phyloP scores from a whole-genome alignment of 2,329 filamentous ascomycete species.

The Passalora sequoiae region DNA sequence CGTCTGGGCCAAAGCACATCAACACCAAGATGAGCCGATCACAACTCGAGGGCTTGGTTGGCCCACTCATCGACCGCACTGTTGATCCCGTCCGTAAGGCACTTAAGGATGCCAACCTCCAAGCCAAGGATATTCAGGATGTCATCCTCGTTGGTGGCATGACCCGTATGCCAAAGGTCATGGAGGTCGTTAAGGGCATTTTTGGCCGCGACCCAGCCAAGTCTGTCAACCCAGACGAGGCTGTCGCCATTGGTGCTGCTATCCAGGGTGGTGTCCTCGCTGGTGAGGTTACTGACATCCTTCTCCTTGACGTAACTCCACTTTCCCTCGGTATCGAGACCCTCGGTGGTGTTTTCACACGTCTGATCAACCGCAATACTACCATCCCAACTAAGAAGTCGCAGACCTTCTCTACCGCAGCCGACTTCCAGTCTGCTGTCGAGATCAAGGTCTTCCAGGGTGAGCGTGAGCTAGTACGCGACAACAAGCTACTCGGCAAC shows the following conservation, averaged over 20 bases:
- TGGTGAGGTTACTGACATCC: constrained; percentile 92
- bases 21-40: constrained; percentile 89
- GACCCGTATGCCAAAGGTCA: constrained; percentile 99
- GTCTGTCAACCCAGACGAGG: constrained; percentile 97
- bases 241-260: constrained; percentile 93
- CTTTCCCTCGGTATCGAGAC: constrained; percentile 98
- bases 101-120: constrained; percentile 86
- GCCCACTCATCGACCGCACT: constrained; percentile 79
- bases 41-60: constrained; percentile 89
- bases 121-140: constrained; percentile 92
- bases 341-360: constrained; percentile 94
- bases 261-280: constrained; percentile 96
- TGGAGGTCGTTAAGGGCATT: constrained; percentile 91
- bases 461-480: constrained; percentile 96
- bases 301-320: constrained; percentile 92
- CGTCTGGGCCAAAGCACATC: constrained; percentile 96
- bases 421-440: constrained; percentile 96
- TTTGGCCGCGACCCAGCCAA: constrained; percentile 96
- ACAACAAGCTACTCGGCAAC: constrained; percentile 98
- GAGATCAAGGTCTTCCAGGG: constrained; percentile 99
- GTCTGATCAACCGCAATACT: constrained; percentile 97
- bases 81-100: constrained; percentile 94
- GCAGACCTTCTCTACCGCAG: constrained; percentile 93
- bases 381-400: constrained; percentile 99
- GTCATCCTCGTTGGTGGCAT: constrained; percentile 98